Conservation (phyloP, 768 basidiomycete species). For the Rhizopogon salebrosus region DNA sequence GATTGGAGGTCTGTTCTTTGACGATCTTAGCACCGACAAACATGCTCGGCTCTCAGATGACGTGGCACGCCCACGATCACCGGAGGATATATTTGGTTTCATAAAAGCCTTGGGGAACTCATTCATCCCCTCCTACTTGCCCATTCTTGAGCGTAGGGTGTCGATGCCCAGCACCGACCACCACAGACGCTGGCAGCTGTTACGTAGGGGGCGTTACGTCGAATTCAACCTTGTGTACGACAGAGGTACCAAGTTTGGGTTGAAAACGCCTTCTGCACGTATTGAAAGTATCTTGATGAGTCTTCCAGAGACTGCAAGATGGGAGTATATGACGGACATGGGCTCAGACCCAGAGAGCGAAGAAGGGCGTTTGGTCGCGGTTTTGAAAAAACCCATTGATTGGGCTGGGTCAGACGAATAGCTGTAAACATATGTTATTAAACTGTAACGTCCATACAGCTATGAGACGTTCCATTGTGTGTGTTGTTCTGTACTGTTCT, state of each 20-base stretch:
- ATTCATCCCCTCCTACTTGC: slow-evolving; percentile 87
- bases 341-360: slow-evolving; percentile 56
- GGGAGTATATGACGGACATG: slow-evolving; percentile 85
- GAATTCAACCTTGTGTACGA: slow-evolving; percentile 92
- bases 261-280: slow-evolving; percentile 78
- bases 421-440: too few species aligned
- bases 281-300: slow-evolving; percentile 92
- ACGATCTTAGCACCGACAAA: slow-evolving; percentile 70
- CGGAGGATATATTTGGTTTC: slow-evolving; percentile 73
- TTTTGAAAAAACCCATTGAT: slow-evolving; percentile 56
- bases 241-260: slow-evolving; percentile 82
- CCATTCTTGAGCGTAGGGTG: slow-evolving; percentile 65
- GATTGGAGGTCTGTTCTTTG: slow-evolving; percentile 94
- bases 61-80: slow-evolving; percentile 45
- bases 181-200: slow-evolving; percentile 86
- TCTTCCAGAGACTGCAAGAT: slow-evolving; percentile 79
- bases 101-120: slow-evolving; percentile 68
- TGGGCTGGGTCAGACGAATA: slow-evolving; percentile 39
- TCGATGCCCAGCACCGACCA: slow-evolving; percentile 52
- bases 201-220: slow-evolving; percentile 89
- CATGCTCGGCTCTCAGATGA: slow-evolving; percentile 57
- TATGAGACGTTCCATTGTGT: too few species aligned
- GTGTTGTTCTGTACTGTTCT: too few species aligned
- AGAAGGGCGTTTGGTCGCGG: slow-evolving; percentile 59
- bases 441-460: too few species aligned